Evolutionary conservation across 805 yeast genomes (phyloP).

Genomic region (Candida vaughaniae): DNA sequence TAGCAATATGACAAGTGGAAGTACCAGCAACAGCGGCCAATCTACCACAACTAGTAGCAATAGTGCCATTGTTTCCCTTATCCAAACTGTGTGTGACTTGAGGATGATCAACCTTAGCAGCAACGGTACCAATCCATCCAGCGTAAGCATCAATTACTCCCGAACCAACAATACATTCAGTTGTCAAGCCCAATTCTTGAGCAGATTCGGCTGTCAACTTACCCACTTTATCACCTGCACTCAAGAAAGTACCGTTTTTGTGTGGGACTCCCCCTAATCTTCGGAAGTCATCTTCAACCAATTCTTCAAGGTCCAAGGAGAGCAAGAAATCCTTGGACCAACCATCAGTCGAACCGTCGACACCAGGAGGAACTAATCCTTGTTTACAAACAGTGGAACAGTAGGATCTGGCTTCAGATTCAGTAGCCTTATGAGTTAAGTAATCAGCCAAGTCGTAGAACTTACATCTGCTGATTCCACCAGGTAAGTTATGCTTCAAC

Average conservation of each 20-base stretch:
- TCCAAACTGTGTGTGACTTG: conserved; percentile 50
- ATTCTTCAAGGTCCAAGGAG: conserved; percentile 69
- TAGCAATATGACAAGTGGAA: conserved; percentile 91
- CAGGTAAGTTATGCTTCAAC: conserved; percentile 83
- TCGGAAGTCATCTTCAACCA: conserved; percentile 71
- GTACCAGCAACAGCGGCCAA: conserved; percentile 99
- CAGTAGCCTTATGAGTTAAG: conserved; percentile 88
- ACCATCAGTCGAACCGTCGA: conserved; percentile 80
- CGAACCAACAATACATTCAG: conserved; percentile 81
- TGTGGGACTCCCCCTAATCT: conserved; percentile 83
- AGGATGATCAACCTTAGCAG: conserved; percentile 74
- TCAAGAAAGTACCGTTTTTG: conserved; percentile 66
- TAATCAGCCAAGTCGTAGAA: conserved; percentile 93
- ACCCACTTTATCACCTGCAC: conserved; percentile 92
- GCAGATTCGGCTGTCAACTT: conserved; percentile 67
- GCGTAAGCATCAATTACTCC: conserved; percentile 98
- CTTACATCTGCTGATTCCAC: conserved; percentile 57
- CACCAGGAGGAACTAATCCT: conserved; percentile 91
- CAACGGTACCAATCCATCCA: conserved; percentile 98
- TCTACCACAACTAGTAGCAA: conserved; percentile 72
- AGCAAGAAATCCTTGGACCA: conserved; percentile 84
- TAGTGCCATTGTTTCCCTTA: conserved; percentile 31
- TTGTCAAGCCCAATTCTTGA: conserved; percentile 76
- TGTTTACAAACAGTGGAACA: conserved; percentile 95
- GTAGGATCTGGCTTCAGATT: conserved; percentile 79